phyloP scores from a whole-genome alignment of 225 moss, liverwort and hornwort genomes.

The Ulota crispa region DNA sequence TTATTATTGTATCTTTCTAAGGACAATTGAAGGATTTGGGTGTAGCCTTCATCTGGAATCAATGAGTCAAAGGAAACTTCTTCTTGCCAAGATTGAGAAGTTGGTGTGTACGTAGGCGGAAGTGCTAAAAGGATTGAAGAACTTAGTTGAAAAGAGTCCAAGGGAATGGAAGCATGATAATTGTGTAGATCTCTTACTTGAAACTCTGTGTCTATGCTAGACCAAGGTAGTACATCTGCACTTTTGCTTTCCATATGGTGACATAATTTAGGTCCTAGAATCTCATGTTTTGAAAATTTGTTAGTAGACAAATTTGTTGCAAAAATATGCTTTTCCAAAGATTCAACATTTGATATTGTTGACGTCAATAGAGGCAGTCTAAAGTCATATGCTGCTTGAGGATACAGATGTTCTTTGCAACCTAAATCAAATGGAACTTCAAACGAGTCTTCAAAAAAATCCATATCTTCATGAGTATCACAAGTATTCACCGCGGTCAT shows the following conservation, averaged over 20 bases:
- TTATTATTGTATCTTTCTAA: constrained; percentile 9
- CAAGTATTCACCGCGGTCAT: background rate
- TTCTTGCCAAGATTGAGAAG: constrained; percentile 45
- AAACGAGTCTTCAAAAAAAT: constrained; percentile 8
- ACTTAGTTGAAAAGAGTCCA: constrained; percentile 17
- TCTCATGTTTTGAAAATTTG: background rate
- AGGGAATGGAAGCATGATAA: background rate
- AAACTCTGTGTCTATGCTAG: constrained; percentile 13
- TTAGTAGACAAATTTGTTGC: constrained; percentile 4
- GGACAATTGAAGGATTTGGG: constrained; percentile 15
- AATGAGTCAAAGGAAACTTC: constrained; percentile 27
- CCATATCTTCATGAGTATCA: constrained; percentile 1
- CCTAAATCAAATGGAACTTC: too few species aligned
- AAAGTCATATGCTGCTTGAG: constrained; percentile 14
- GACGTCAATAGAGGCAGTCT: background rate
- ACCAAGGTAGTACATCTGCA: constrained; percentile 11
- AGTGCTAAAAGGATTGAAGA: constrained; percentile 6
- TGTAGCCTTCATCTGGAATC: constrained; percentile 25
- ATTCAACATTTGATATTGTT: constrained; percentile 3
- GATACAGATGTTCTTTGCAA: constrained; percentile 1
- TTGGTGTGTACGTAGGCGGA: constrained; percentile 32
- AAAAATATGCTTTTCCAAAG: constrained; percentile 12
- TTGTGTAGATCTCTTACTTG: background rate
- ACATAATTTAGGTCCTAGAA: constrained; percentile 3
- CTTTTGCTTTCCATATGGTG: background rate